Conservation (phyloP, 768 basidiomycete genomes). For the Psilocybe subaeruginosa region DNA sequence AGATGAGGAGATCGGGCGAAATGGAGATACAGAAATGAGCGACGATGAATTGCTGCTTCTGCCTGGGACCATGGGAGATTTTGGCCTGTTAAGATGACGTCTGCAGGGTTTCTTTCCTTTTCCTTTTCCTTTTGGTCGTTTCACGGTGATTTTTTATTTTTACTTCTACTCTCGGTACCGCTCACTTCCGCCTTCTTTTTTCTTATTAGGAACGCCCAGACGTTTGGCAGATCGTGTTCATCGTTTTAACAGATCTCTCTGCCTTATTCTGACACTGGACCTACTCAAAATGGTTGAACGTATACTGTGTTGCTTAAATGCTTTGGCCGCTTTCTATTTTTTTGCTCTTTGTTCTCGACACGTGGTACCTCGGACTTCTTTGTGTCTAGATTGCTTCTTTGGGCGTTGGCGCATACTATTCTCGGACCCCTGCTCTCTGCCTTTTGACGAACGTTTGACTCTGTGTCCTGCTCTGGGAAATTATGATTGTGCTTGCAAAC, state of each 20-base stretch:
- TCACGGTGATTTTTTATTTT: background rate
- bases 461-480: too few relatives aligned
- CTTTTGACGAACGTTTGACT: background rate
- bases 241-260: background rate
- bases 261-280: background rate
- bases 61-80: conserved; percentile 10
- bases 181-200: background rate
- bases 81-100: background rate
- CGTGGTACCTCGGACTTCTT: background rate
- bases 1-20: conserved; percentile 11
- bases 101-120: background rate
- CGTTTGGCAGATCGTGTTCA: background rate
- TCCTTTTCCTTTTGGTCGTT: background rate
- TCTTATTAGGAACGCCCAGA: background rate
- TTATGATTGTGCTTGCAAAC: background rate
- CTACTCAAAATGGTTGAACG: background rate
- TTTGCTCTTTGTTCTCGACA: background rate
- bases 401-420: background rate
- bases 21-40: conserved; percentile 18
- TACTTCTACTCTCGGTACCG: background rate
- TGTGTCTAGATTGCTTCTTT: background rate
- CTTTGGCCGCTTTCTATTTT: background rate
- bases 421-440: background rate
- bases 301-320: background rate
- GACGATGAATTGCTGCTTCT: conserved; percentile 29